Percentiles rank a stretch among this genome's conserved stretches.
Conservation (phyloP, 805 yeast species). For the Candida insectorum region DNA sequence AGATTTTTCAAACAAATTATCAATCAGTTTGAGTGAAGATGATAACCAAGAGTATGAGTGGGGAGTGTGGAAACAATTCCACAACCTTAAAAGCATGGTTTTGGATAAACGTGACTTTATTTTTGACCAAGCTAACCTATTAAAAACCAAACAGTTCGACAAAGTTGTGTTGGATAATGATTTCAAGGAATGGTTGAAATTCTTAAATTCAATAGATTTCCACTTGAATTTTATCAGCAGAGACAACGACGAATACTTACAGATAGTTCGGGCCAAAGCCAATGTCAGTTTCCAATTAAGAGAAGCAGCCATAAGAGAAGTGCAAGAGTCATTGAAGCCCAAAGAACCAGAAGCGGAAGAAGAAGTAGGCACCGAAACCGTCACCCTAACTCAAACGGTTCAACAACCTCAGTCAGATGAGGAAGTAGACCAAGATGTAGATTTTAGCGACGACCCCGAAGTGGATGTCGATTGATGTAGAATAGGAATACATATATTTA, state of each 20-base stretch:
- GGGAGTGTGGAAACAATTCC: conserved; percentile 60
- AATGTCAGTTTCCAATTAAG: conserved; percentile 41
- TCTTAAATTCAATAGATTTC: conserved; percentile 36
- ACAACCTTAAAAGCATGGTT: conserved; percentile 52
- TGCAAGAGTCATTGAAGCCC: conserved; percentile 49
- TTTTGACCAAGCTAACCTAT: conserved; percentile 23
- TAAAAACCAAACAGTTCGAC: conserved; percentile 12
- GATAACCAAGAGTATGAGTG: conserved; percentile 27
- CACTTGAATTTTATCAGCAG: conserved; percentile 49
- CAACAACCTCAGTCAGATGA: not conserved
- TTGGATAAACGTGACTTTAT: conserved; percentile 54
- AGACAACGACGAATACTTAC: conserved; percentile 60
- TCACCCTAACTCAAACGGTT: conserved; percentile 1
- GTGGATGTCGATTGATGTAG: conserved; percentile 3
- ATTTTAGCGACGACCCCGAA: conserved; percentile 6
- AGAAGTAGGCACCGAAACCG: conserved; percentile 1
- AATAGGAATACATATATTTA: not conserved
- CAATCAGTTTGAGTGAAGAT: conserved; percentile 19
- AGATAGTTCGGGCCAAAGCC: conserved; percentile 39
- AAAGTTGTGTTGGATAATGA: conserved; percentile 29
- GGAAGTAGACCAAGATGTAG: conserved; percentile 1
- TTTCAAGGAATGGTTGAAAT: conserved; percentile 31
- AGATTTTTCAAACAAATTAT: conserved; percentile 62
- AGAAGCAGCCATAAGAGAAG: conserved; percentile 20
- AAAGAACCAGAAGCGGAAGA: conserved; percentile 2